Conservation (phyloP, 768 basidiomycete genomes). For the Lactifluus hygrophoroides region DNA sequence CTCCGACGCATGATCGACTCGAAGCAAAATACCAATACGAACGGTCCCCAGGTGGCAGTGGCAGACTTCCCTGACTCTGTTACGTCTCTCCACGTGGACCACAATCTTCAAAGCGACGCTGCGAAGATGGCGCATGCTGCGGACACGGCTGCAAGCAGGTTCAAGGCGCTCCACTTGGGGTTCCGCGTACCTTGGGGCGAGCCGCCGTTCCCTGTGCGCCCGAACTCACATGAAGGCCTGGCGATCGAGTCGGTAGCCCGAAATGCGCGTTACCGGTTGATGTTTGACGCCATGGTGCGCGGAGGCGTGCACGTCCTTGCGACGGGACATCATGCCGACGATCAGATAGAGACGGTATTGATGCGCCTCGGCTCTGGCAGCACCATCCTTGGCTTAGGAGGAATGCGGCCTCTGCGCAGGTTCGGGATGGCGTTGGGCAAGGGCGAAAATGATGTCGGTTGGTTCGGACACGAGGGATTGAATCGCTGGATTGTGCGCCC, state of each 20-base stretch:
- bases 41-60: conserved; percentile 16
- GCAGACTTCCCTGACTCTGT: conserved; percentile 21
- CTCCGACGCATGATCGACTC: conserved; percentile 30
- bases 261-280: conserved; percentile 43
- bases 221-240: conserved; percentile 33
- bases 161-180: conserved; percentile 40
- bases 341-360: conserved; percentile 75
- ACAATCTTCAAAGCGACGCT: conserved; percentile 57
- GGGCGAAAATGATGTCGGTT: conserved; percentile 29
- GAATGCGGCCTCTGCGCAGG: conserved; percentile 58
- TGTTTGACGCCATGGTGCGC: conserved; percentile 41
- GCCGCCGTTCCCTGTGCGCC: conserved; percentile 41
- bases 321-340: conserved; percentile 72
- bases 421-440: conserved; percentile 66
- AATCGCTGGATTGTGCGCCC: conserved; percentile 64
- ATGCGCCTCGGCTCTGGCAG: conserved; percentile 59
- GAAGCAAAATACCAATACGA: conserved; percentile 14
- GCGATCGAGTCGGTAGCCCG: conserved; percentile 53
- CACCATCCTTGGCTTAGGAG: conserved; percentile 47
- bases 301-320: conserved; percentile 39
- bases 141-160: conserved; percentile 31
- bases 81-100: conserved; percentile 59
- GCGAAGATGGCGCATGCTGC: conserved; percentile 45
- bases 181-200: conserved; percentile 50
- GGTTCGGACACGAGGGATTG: conserved; percentile 51